phyloP scores from a whole-genome alignment of 306 rosid species.

The Lablab purpureus region DNA sequence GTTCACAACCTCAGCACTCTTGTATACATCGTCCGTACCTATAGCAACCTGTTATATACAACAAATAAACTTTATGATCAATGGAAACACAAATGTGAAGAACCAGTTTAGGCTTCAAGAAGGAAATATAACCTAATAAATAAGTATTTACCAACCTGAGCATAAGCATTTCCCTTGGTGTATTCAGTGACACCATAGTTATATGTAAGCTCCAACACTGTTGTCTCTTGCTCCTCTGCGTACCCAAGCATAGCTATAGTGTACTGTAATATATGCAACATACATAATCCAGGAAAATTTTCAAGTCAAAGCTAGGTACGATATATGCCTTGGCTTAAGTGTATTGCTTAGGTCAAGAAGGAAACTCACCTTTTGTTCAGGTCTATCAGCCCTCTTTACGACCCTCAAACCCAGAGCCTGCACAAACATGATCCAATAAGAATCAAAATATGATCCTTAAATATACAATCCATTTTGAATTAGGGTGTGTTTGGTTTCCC shows the following conservation, averaged over 20 bases:
- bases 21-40: constrained; percentile 92
- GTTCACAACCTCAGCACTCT: constrained; percentile 86
- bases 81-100: constrained; percentile 29
- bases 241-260: constrained; percentile 84
- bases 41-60: constrained; percentile 72
- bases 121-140: constrained; percentile 13
- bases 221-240: constrained; percentile 85
- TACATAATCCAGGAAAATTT: constrained; percentile 28
- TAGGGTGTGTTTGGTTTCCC: neutral
- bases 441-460: neutral
- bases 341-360: constrained; percentile 7
- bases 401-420: constrained; percentile 89
- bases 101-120: constrained; percentile 2
- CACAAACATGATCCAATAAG: constrained; percentile 42
- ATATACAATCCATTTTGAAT: constrained; percentile 24
- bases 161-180: constrained; percentile 94
- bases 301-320: neutral
- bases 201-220: constrained; percentile 91
- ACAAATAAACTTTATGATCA: constrained; percentile 28
- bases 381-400: constrained; percentile 78
- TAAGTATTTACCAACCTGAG: constrained; percentile 64
- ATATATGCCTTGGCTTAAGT: constrained; percentile 11
- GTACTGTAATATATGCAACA: constrained; percentile 65
- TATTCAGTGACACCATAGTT: constrained; percentile 93
- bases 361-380: constrained; percentile 77